A percentile compares a stretch with the other conserved stretches of the same genome.
phyloP scores from a whole-genome alignment of 2,329 filamentous ascomycete genomes.

The Pseudocercospora eumusae region DNA sequence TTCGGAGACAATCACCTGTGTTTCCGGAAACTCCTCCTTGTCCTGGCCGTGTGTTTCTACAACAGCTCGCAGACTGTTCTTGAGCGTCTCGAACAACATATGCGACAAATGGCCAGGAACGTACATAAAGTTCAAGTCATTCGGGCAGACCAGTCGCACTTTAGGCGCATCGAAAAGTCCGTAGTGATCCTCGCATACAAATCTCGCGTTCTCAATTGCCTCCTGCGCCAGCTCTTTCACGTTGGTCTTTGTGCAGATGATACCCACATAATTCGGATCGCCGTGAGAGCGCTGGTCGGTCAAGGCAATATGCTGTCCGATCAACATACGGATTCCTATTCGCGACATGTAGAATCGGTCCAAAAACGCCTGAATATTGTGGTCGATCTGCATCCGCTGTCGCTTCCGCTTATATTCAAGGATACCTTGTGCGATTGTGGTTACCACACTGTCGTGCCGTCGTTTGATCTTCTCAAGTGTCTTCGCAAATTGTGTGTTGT shows the following conservation, averaged over 20 bases:
- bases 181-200: conserved; percentile 98
- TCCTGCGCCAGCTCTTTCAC: conserved; percentile 92
- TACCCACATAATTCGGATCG: conserved; percentile 93
- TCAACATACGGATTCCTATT: conserved; percentile 98
- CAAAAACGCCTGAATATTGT: conserved; percentile 94
- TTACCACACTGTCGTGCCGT: conserved; percentile 94
- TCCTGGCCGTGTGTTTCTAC: conserved; percentile 94
- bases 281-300: conserved; percentile 88
- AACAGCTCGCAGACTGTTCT: conserved; percentile 95
- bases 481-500: conserved; percentile 88
- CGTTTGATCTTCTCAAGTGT: conserved; percentile 92
- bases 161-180: conserved; percentile 95
- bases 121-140: conserved; percentile 96
- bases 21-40: conserved; percentile 93
- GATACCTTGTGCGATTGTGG: conserved; percentile 96
- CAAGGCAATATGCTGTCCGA: conserved; percentile 95
- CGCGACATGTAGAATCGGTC: conserved; percentile 99
- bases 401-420: conserved; percentile 95
- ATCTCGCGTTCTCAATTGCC: conserved; percentile 97
- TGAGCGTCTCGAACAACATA: conserved; percentile 99
- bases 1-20: conserved; percentile 96
- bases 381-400: conserved; percentile 97
- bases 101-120: conserved; percentile 97
- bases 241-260: conserved; percentile 98
- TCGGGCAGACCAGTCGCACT: conserved; percentile 88